Base-by-base conservation (phyloP, 139 green algal species). In the Chlorella vulgaris region DNA sequence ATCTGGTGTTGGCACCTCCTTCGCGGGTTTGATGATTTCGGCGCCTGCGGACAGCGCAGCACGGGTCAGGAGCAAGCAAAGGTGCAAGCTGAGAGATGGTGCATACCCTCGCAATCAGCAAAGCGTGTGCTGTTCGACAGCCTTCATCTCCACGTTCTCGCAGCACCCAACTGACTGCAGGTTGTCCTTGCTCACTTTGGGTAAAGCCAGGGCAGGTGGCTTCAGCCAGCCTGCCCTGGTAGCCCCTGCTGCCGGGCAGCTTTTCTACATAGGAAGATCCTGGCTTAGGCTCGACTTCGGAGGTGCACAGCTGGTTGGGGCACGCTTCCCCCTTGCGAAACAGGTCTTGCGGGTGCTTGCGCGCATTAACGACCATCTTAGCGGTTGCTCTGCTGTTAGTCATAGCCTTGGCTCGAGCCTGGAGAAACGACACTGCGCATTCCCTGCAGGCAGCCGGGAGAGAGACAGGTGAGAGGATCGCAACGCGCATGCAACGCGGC, bases 191-290 rank as follows among this genome's bases (percentile, higher is more conserved):
- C n/a, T 24, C 50, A 78, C 71, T 53, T 18, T 8, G n/a, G 53
- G 73, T 79, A 26, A 67, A 69, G 33, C 73, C 50, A 28, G 51
- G 1, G 35, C 73, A 79, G 53, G 73, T 29, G 26, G 58, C 51
- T 33, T 38, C 18, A 7, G 51, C 38, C n/a, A 43, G 53, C 38
- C 51, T 79, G 73, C 51, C 38, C 29, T 36, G 53, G 53, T 5
- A 31, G 0, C 19, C 4, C 36, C 31, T 31, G 47, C 70, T 74
- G 50, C 70, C 70, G 7, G 70, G 28, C 47, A 36, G 4, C n/a
- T n/a, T n/a, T n/a, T n/a, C n/a, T n/a, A n/a, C n/a, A n/a, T n/a
- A 31, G 15, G 35, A 8, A 24, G 21, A 39, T 39, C 67, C 19
- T 74, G 33, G 47, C 15, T 15, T 24, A 55, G 13, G 47, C 47